These are phyloP conservation scores for Chrysochromulina tobinii DNA, from an alignment of 78 protist species.

Conservation along the genomic window DNA sequence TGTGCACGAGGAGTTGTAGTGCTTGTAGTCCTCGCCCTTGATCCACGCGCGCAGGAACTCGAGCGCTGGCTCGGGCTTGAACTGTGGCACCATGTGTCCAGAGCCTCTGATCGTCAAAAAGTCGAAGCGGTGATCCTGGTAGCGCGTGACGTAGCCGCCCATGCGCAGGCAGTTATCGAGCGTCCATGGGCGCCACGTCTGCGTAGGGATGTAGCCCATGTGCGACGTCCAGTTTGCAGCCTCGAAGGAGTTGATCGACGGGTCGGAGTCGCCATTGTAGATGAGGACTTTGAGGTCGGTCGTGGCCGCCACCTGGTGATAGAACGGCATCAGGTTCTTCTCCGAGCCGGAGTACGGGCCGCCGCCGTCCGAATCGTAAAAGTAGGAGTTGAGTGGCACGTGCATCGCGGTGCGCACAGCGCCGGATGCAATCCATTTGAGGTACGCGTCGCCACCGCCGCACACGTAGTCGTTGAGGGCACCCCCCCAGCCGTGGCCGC, in stretches of 20 bases:
- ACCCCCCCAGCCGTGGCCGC: not conserved
- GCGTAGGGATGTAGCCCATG: not conserved
- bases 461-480: constrained; percentile 24
- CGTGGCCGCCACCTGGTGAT: not conserved
- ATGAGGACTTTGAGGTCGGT: constrained; percentile 15
- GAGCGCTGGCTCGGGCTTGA: constrained; percentile 12
- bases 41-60: constrained; percentile 37
- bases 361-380: not conserved
- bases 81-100: constrained; percentile 47
- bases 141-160: constrained; percentile 37
- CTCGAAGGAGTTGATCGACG: constrained; percentile 2
- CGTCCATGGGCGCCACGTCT: constrained; percentile 39
- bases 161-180: constrained; percentile 14
- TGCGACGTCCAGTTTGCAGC: constrained; percentile 26
- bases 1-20: not conserved
- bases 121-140: not conserved
- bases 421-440: not conserved
- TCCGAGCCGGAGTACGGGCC: not conserved
- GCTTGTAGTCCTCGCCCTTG: not conserved
- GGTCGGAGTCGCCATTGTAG: constrained; percentile 47
- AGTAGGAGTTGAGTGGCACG: constrained; percentile 14
- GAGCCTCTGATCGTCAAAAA: constrained; percentile 28
- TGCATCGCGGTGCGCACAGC: constrained; percentile 25
- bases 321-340: constrained; percentile 8
- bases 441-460: not conserved